These are phyloP conservation scores for Dryas alaskensis DNA, from an alignment of 306 rosid genomes.

Conservation along the genomic window DNA sequence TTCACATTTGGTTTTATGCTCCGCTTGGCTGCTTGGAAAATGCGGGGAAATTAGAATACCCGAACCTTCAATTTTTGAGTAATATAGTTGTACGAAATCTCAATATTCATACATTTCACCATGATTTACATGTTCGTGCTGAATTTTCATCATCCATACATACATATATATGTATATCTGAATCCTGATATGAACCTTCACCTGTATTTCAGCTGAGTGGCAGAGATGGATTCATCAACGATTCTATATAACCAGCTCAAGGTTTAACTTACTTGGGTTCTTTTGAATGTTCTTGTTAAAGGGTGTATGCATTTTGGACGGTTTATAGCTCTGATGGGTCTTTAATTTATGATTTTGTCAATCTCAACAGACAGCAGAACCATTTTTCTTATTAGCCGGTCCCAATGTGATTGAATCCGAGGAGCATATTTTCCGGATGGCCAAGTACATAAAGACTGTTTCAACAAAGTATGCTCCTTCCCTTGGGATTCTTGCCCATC, in stretches of 20 bases:
- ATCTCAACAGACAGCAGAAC: constrained; percentile 62
- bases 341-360: constrained; percentile 16
- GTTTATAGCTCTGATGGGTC: constrained; percentile 7
- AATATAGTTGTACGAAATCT: not conserved
- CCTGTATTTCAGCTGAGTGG: constrained; percentile 10
- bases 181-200: not conserved
- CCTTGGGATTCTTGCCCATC: not conserved
- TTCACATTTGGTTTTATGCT: not conserved
- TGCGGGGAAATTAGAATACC: not conserved
- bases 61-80: not conserved
- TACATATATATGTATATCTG: not conserved
- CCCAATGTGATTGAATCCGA: constrained; percentile 97
- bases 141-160: too few relatives aligned
- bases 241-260: constrained; percentile 45
- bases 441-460: constrained; percentile 60
- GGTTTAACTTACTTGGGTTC: constrained; percentile 18
- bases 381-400: constrained; percentile 88
- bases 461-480: constrained; percentile 57
- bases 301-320: not conserved
- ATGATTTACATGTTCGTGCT: not conserved
- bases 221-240: constrained; percentile 38
- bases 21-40: not conserved
- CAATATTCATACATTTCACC: not conserved
- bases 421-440: constrained; percentile 80
- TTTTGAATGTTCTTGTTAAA: not conserved